These are phyloP conservation scores for Orobanche coerulescens DNA, from an alignment of 257 asterid species.

Conservation along the genomic window DNA sequence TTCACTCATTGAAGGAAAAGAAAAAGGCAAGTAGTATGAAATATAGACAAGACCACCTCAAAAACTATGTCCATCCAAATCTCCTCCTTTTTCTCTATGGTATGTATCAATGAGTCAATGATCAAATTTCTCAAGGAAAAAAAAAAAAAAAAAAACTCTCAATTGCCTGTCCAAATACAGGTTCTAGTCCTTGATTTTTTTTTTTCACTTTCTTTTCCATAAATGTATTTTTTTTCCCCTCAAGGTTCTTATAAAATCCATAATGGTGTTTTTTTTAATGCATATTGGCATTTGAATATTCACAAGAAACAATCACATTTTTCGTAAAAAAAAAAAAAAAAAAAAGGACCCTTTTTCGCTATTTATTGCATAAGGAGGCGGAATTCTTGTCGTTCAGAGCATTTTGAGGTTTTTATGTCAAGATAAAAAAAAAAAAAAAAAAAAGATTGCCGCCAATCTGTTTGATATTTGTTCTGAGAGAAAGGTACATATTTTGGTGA, in stretches of 20 bases:
- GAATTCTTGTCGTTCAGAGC: background rate
- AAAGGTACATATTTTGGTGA: background rate
- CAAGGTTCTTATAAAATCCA: conserved; percentile 1
- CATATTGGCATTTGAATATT: background rate
- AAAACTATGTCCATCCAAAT: conserved; percentile 33
- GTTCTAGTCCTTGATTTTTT: background rate
- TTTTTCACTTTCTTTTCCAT: conserved; percentile 20
- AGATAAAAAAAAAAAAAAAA: background rate
- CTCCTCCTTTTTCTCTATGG: conserved; percentile 50
- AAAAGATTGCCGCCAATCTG: background rate
- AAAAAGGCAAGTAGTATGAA: background rate
- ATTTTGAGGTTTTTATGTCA: background rate
- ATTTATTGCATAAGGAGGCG: too few species aligned
- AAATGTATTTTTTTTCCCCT: conserved; percentile 17
- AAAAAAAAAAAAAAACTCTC: background rate
- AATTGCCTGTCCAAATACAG: conserved; percentile 25
- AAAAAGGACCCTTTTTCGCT: too few species aligned
- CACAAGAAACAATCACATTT: conserved; percentile 5
- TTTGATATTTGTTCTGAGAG: background rate
- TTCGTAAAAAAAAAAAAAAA: background rate
- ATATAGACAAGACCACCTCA: background rate
- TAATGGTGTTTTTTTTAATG: background rate
- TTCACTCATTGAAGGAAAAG: too few species aligned
- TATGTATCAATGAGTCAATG: too few species aligned
- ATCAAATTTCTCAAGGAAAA: conserved; percentile 19